These are phyloP conservation scores for Aspergillus coremiiformis DNA, from an alignment of 495 filamentous ascomycete species.

Conservation along the genomic window DNA sequence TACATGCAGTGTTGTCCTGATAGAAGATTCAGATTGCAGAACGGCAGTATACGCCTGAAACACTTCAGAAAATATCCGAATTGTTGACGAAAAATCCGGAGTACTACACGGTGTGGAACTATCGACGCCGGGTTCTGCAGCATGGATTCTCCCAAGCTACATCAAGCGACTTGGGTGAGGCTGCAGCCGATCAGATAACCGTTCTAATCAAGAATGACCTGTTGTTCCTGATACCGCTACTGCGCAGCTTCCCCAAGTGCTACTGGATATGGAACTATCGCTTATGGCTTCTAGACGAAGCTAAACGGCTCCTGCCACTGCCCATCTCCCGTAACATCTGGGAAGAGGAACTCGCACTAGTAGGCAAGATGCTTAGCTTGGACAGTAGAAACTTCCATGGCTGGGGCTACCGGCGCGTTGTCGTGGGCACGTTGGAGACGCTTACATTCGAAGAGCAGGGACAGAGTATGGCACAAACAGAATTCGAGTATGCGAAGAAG, in stretches of 20 bases:
- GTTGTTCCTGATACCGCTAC: slow-evolving; percentile 70
- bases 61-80: slow-evolving; percentile 67
- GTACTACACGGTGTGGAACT: slow-evolving; percentile 98
- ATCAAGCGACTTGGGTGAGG: slow-evolving; percentile 13
- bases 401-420: slow-evolving; percentile 81
- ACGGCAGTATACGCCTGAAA: slow-evolving; percentile 54
- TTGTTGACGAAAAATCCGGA: slow-evolving; percentile 86
- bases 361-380: slow-evolving; percentile 73
- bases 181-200: slow-evolving; percentile 23
- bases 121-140: slow-evolving; percentile 63
- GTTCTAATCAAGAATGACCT: slow-evolving; percentile 63
- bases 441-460: slow-evolving; percentile 34
- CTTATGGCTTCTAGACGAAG: slow-evolving; percentile 73
- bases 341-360: slow-evolving; percentile 73
- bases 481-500: slow-evolving; percentile 82
- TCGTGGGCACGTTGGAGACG: slow-evolving; percentile 63
- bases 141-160: slow-evolving; percentile 34
- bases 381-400: slow-evolving; percentile 95
- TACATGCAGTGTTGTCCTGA: slow-evolving; percentile 1
- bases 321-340: slow-evolving; percentile 56
- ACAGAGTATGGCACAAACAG: slow-evolving; percentile 60
- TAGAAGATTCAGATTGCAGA: slow-evolving; percentile 39
- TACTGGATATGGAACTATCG: slow-evolving; percentile 99
- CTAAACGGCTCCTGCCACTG: slow-evolving; percentile 51
- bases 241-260: slow-evolving; percentile 85